phyloP scores from a whole-genome alignment of 306 rosid species.

The Malus orientalis region DNA sequence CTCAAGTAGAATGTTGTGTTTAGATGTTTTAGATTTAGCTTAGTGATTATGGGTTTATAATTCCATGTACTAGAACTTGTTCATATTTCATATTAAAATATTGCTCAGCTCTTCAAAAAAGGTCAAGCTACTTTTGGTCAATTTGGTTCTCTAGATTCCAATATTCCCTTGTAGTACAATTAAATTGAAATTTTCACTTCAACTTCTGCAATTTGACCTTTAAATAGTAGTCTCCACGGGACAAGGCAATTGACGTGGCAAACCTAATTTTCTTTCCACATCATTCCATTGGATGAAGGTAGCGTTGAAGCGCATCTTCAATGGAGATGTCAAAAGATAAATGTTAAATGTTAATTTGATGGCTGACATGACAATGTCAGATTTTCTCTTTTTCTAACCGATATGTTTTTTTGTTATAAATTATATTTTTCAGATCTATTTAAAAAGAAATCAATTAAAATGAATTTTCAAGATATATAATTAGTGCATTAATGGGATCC shows the following conservation, averaged over 20 bases:
- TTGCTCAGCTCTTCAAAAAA: constrained; percentile 11
- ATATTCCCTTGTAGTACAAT: not conserved
- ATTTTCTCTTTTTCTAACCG: no score
- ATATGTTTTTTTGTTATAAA: no score
- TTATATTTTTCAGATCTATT: no score
- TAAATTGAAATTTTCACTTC: not conserved
- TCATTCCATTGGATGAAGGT: no score
- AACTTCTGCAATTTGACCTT: not conserved
- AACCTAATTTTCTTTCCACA: not conserved
- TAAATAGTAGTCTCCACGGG: not conserved
- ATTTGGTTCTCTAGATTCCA: constrained; percentile 2
- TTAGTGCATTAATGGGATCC: no score
- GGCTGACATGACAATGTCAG: accelerated
- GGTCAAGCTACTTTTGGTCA: constrained; percentile 13
- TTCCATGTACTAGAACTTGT: constrained; percentile 6
- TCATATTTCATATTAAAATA: not conserved
- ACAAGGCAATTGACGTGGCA: not conserved
- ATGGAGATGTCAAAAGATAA: no score
- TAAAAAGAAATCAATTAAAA: no score
- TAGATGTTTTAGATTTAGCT: not conserved
- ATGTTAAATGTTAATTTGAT: no score
- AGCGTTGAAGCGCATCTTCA: accelerated
- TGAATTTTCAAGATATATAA: no score
- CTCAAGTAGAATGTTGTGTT: not conserved
- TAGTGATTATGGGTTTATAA: not conserved